Evolutionary conservation across 1,284 basidiomycete genomes (phyloP), one percentile per base, ranked within the genome.

Genomic region (Cutaneotrichosporon cavernicola): DNA sequence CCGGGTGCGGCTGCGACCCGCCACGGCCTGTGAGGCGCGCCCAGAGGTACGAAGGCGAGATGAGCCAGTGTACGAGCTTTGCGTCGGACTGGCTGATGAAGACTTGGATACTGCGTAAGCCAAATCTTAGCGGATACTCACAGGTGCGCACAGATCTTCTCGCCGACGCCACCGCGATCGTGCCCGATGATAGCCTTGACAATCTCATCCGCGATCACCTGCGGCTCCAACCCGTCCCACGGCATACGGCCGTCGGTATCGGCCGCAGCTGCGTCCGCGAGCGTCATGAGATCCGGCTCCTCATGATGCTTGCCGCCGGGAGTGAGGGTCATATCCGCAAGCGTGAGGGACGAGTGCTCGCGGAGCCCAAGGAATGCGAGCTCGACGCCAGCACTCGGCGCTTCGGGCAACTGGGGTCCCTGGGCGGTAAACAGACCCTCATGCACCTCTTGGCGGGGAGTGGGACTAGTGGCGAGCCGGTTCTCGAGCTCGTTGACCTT

Each of bases 271-370:
- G 79, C 79, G 64, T 80, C 76, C 5, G 79, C 79, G 3, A 80
- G 69, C 13, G 79, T 80, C 79, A 80, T 80, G 47, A 80, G 65
- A 58, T 79, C 76, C 30, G 78, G 78, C 53, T 76, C 75, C 31
- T 65, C 62, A 7, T 51, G 57, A 30, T 63, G 47, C 56, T 65
- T 58, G 34, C 32, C 58, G 13, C 40, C 56, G 18, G 56, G 56
- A 7, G 46, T 49, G 43, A 64, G 50, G 6, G 30, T 49, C 30
- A 66, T 32, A 50, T 67, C 60, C 4, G 58, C 51, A 31, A 64
- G 59, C 21, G 58, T 63, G 55, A 61, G 60, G 2, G 38, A 22
- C 22, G 32, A 43, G 13, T 62, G 51, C 38, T 57, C 32, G 1
- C 56, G 53, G 26, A 64, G 56, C 4, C 61, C 62, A 9, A 64